Evolutionary conservation across 495 filamentous ascomycete genomes (phyloP), one percentile per base, ranked within the genome.

Genomic region (Geopyxis carbonaria): DNA sequence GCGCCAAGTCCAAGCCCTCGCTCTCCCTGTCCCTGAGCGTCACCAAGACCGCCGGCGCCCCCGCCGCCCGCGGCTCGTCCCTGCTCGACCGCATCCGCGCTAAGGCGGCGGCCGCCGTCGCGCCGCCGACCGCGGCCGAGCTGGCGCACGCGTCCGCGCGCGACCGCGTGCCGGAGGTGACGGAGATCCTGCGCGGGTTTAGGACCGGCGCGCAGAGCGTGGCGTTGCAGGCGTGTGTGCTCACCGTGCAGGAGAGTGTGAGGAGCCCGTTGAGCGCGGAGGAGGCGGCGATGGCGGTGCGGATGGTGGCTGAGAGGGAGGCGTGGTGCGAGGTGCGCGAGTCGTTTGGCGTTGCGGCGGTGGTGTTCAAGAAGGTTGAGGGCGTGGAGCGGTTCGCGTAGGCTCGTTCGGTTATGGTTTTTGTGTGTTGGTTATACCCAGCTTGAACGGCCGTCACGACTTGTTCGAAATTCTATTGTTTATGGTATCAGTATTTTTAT

Each of bases 271-370:
- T 53, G 14, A 45, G 48, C 6, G 24, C 24, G 6, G 38, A 48
- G 32, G 49, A 53, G 30, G 50, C 50, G 41, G 50, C 52, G 41
- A 39, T 48, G 23, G 49, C 45, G 25, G 49, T 53, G 5, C 37
- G 49, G 24, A 16, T 53, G 13, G 47, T 53, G 16, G 50, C 42
- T 9, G 41, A 53, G 32, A 53, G 35, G 28, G 33, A 44, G 7
- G 44, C 40, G 1, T 53, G 50, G 50, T 32, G 53, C 9, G 45
- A 22, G 22, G 49, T 53, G 10, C 27, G 34, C n/a, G 45, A 53
- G 15, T 40, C 44, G 9, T 48, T 48, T 24, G 46, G 21, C 24
- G 45, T 53, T 18, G 50, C 44, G 7, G 50, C 49, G 9, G 50
- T 53, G 8, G 41, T 53, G 10, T 53, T 53, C 38, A 31, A 25